Evolutionary conservation across 1,284 basidiomycete species (phyloP), one percentile per base, ranked within the genome.

Genomic region (Austroboletus olivaceoglutinosus): DNA sequence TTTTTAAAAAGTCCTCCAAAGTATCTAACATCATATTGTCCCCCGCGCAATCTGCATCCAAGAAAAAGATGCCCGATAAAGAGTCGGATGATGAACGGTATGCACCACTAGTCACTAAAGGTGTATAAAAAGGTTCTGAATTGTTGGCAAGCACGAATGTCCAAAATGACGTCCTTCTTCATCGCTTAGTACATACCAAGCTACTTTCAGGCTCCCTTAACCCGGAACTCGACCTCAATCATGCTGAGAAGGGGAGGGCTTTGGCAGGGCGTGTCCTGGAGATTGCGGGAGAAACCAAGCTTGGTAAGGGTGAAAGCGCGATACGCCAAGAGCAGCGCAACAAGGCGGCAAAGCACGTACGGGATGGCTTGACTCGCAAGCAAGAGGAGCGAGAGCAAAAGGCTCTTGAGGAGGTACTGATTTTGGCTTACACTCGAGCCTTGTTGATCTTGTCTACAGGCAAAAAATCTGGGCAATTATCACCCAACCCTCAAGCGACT

Each of bases 381-480:
- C 77, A 83, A 62, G 76, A 74, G 51, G 76, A 85, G 56, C 70
- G 78, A 45, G 75, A 74, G 36, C 63, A 72, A 50, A 77, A 77
- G 52, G 61, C 78, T 39, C 67, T 91, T 5, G 82, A 86, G 60
- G 85, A 89, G 81, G 89, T 89, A 57, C 25, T 47, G 36, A 31
- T 42, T 46, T 8, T 18, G 18, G 22, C n/a, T 39, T 19, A 18
- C 19, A 4, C 13, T 45, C n/a, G 7, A 41, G 15, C 4, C 42
- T 38, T 43, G 15, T 45, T 57, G 34, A 59, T 51, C 38, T 50
- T 37, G 38, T 39, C 48, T 25, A 25, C 42, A 84, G 89, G 87
- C 88, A 3, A 91, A 91, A 68, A 78, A 86, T 54, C 59, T 88
- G 51, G 89, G 89, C 16, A 91, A 89, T 63, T 91, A 90, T 61